phyloP scores from a whole-genome alignment of 352 stramenopile genomes.

The Phytophthora tentaculata region DNA sequence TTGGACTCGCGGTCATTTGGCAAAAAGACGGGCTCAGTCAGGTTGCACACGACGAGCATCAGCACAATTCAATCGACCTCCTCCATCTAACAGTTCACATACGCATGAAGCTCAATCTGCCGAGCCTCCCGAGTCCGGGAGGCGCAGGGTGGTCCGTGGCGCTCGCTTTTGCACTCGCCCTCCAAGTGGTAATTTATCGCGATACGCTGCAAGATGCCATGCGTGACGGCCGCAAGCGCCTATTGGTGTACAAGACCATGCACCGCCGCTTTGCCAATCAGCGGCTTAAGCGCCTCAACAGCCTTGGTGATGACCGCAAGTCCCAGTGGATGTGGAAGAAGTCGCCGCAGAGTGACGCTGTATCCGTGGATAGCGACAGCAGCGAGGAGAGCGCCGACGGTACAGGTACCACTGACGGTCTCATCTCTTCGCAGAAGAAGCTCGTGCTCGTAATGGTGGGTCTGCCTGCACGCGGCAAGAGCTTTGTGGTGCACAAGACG shows the following conservation, averaged over 20 bases:
- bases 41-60: conserved; percentile 1
- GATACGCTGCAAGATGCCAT: conserved; percentile 53
- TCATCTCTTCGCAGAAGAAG: conserved; percentile 86
- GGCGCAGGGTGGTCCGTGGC: conserved; percentile 35
- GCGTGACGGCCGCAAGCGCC: conserved; percentile 50
- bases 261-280: conserved; percentile 79
- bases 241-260: conserved; percentile 78
- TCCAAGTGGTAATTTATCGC: conserved; percentile 63
- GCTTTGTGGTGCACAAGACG: conserved; percentile 95
- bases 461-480: conserved; percentile 95
- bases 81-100: not conserved
- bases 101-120: conserved; percentile 44
- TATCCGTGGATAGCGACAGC: conserved; percentile 43
- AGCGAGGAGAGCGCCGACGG: conserved; percentile 41
- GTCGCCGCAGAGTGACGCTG: conserved; percentile 4
- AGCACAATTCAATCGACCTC: conserved; percentile 9
- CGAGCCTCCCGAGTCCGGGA: conserved; percentile 23
- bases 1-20: conserved; percentile 26
- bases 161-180: conserved; percentile 37
- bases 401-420: conserved; percentile 41
- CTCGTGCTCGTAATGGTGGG: conserved; percentile 94
- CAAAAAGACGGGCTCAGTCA: conserved; percentile 33
- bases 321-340: conserved; percentile 85
- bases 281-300: conserved; percentile 73
- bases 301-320: conserved; percentile 62